phyloP scores from a whole-genome alignment of 106 monocot genomes.

The Acorus gramineus region DNA sequence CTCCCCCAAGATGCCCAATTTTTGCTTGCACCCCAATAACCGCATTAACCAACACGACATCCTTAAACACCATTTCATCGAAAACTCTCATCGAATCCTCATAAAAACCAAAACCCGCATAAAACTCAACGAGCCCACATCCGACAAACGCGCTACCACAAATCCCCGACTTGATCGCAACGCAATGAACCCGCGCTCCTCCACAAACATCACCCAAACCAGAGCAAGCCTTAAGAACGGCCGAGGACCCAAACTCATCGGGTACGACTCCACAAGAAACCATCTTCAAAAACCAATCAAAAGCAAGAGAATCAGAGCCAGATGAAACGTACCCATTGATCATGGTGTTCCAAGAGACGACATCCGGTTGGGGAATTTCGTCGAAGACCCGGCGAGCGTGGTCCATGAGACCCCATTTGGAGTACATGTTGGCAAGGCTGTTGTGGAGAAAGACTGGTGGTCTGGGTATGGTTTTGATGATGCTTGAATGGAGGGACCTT shows the following conservation, averaged over 20 bases:
- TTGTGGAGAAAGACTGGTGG: slow-evolving; percentile 9
- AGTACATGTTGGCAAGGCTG: slow-evolving; percentile 12
- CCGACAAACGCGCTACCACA: slow-evolving; percentile 14
- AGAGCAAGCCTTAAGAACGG: slow-evolving; percentile 4
- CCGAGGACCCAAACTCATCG: slow-evolving; percentile 11
- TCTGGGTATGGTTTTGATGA: slow-evolving; percentile 13
- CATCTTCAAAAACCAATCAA: slow-evolving; percentile 11
- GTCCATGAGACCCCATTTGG: slow-evolving; percentile 5
- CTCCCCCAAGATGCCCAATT: slow-evolving; percentile 10
- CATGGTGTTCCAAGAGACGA: slow-evolving; percentile 40
- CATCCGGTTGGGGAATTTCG: slow-evolving; percentile 30
- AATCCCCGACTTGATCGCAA: slow-evolving; percentile 13
- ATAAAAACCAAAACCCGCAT: slow-evolving; percentile 1
- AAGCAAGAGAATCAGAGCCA: neutral
- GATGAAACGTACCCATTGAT: slow-evolving; percentile 10
- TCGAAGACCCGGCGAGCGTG: slow-evolving; percentile 32
- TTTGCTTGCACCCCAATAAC: slow-evolving; percentile 14
- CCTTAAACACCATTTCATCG: slow-evolving; percentile 7
- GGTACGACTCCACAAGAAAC: slow-evolving; percentile 4
- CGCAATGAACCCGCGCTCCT: slow-evolving; percentile 7
- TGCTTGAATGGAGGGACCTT: slow-evolving; percentile 8
- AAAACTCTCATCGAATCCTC: slow-evolving; percentile 10
- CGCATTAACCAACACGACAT: slow-evolving; percentile 12
- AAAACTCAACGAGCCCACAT: slow-evolving; percentile 16
- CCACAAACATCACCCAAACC: neutral